Evolutionary conservation across 305 asterid species (phyloP).

Genomic region (Andrographis paniculata): DNA sequence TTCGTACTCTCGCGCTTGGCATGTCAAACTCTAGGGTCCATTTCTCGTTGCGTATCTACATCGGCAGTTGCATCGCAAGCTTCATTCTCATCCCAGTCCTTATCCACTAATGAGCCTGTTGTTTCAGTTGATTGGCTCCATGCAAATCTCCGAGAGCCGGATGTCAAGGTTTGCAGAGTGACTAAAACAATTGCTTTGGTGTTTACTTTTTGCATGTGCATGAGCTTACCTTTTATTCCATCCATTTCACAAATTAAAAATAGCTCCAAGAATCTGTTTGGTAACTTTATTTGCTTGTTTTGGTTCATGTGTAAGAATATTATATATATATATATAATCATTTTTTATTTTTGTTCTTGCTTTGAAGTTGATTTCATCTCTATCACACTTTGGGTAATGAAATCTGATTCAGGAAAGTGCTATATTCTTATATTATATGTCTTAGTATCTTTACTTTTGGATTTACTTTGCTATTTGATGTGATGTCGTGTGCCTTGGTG

Average conservation of each 20-base stretch:
- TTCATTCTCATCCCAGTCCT: slow-evolving; percentile 44
- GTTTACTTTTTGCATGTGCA: too few species aligned
- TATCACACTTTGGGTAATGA: not conserved
- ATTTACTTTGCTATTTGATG: too few species aligned
- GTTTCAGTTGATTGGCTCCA: slow-evolving; percentile 96
- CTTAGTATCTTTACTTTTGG: too few species aligned
- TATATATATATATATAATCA: too few species aligned
- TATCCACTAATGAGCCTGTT: slow-evolving; percentile 57
- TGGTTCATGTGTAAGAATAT: too few species aligned
- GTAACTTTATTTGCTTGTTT: too few species aligned
- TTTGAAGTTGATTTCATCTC: too few species aligned
- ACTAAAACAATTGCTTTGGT: not conserved
- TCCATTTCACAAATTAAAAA: too few species aligned
- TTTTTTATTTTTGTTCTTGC: too few species aligned
- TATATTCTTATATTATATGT: not conserved
- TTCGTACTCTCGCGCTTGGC: slow-evolving; percentile 30
- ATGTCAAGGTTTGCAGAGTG: slow-evolving; percentile 53
- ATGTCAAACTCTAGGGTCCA: slow-evolving; percentile 22
- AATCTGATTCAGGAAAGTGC: not conserved
- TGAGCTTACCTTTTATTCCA: too few species aligned
- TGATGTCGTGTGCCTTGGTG: not conserved
- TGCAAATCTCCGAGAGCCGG: slow-evolving; percentile 63
- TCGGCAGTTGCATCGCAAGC: slow-evolving; percentile 46
- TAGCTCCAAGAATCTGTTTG: too few species aligned
- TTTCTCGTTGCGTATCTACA: slow-evolving; percentile 43